Evolutionary conservation across 192 early-diverging fungal species (phyloP).

Genomic region (Entomortierella parvispora): DNA sequence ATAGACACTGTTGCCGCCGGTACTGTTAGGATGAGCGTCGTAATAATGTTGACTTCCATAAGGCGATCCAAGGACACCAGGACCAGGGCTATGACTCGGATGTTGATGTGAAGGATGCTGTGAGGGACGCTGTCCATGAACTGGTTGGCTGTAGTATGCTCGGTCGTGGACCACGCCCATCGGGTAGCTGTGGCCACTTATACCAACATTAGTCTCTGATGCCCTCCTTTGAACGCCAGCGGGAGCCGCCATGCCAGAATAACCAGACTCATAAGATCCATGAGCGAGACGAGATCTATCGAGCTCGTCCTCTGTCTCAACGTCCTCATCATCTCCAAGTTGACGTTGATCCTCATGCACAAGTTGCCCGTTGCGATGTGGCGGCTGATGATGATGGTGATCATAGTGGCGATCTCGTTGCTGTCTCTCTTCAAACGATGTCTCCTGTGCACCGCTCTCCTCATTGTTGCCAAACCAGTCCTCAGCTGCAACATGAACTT

Average conservation of each 20-base stretch:
- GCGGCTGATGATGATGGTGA: not conserved
- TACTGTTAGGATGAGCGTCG: not conserved
- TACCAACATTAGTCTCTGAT: conserved; percentile 8
- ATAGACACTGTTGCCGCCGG: too few relatives aligned
- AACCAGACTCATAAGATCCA: not conserved
- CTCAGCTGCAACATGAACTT: conserved; percentile 42
- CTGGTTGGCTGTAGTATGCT: conserved; percentile 18
- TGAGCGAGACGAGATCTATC: conserved; percentile 8
- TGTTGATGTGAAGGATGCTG: conserved; percentile 15
- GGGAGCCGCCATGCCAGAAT: not conserved
- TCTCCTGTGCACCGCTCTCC: too few relatives aligned
- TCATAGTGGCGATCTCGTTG: not conserved
- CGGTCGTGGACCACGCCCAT: not conserved
- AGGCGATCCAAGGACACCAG: conserved; percentile 19
- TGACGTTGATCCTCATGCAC: not conserved
- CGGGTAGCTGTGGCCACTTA: conserved; percentile 5
- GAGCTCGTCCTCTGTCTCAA: conserved; percentile 36
- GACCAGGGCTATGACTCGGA: not conserved
- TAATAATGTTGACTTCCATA: conserved; percentile 36
- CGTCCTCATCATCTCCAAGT: conserved; percentile 21
- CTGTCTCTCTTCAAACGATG: too few relatives aligned
- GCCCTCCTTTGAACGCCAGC: conserved; percentile 6
- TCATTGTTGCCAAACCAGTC: conserved; percentile 44
- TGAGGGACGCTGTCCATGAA: not conserved
- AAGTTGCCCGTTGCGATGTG: too few relatives aligned